Conservation (phyloP, 169 alveolate genomes). For the Blepharisma undulans region DNA sequence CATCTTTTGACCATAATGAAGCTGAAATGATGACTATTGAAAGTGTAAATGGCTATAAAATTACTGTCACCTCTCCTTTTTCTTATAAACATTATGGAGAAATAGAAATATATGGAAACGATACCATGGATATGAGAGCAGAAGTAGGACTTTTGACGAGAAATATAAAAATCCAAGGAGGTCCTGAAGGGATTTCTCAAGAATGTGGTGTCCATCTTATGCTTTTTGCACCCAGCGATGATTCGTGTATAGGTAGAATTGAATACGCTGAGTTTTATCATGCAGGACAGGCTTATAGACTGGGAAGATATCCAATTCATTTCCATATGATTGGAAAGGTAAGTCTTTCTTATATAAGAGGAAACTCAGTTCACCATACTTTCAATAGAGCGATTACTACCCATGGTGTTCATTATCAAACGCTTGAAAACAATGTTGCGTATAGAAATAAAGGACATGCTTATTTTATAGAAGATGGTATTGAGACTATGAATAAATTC, state of each 20-base stretch:
- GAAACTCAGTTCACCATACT: slow-evolving; percentile 64
- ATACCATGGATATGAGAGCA: slow-evolving; percentile 61
- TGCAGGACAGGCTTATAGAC: slow-evolving; percentile 70
- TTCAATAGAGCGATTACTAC: slow-evolving; percentile 69
- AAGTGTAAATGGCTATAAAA: neutral
- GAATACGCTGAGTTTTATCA: slow-evolving; percentile 59
- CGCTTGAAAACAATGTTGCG: slow-evolving; percentile 68
- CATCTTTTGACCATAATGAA: slow-evolving; percentile 49
- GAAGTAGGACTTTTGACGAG: slow-evolving; percentile 75
- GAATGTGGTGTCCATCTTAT: slow-evolving; percentile 71
- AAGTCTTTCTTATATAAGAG: slow-evolving; percentile 58
- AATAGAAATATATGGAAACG: slow-evolving; percentile 49
- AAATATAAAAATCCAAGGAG: slow-evolving; percentile 65
- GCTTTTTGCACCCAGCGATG: slow-evolving; percentile 64
- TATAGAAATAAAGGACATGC: slow-evolving; percentile 75
- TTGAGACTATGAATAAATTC: slow-evolving; percentile 66
- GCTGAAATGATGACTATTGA: slow-evolving; percentile 60
- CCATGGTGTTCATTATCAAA: slow-evolving; percentile 67
- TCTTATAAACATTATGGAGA: slow-evolving; percentile 57
- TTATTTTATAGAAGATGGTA: slow-evolving; percentile 82
- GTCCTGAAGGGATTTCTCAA: slow-evolving; percentile 45
- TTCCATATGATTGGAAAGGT: slow-evolving; percentile 74
- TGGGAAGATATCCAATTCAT: slow-evolving; percentile 80
- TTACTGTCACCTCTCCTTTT: slow-evolving; percentile 46
- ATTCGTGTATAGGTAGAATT: slow-evolving; percentile 61